Percentiles rank a stretch among this genome's conserved stretches.
Conservation (phyloP, 345 rosid species). For the Camelina neglecta region DNA sequence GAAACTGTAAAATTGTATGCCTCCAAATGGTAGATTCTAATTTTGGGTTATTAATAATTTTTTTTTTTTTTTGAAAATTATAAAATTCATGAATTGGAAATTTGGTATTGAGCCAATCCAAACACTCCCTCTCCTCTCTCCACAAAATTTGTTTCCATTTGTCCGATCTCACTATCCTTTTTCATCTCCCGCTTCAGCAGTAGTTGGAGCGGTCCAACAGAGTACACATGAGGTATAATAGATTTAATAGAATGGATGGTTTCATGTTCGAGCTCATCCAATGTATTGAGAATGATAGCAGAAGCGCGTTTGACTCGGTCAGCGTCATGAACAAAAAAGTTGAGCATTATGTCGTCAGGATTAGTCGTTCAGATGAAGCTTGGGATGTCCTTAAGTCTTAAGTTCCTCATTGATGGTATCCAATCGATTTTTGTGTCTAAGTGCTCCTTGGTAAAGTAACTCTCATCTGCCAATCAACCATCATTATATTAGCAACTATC, state of each 20-base stretch:
- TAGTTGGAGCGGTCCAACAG: constrained; percentile 30
- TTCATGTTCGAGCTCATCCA: constrained; percentile 40
- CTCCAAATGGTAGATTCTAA: no score
- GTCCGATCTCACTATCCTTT: neutral
- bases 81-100: neutral
- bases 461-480: neutral
- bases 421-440: neutral
- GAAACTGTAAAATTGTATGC: no score
- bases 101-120: constrained; percentile 40
- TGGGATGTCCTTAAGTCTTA: neutral
- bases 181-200: neutral
- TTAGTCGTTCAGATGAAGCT: constrained; percentile 44
- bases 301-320: constrained; percentile 32
- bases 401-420: neutral
- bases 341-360: constrained; percentile 39
- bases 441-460: neutral
- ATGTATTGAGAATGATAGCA: constrained; percentile 47
- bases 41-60: no score
- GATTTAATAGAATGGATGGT: constrained; percentile 36
- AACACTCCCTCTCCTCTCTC: constrained; percentile 42
- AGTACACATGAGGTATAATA: constrained; percentile 32
- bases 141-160: constrained; percentile 28
- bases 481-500: neutral
- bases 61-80: no score
- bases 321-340: constrained; percentile 21